Percentiles rank a stretch among this genome's conserved stretches.
Evolutionary conservation across 2,329 filamentous ascomycete genomes (phyloP).

Genomic region (Alternaria incomplexa): DNA sequence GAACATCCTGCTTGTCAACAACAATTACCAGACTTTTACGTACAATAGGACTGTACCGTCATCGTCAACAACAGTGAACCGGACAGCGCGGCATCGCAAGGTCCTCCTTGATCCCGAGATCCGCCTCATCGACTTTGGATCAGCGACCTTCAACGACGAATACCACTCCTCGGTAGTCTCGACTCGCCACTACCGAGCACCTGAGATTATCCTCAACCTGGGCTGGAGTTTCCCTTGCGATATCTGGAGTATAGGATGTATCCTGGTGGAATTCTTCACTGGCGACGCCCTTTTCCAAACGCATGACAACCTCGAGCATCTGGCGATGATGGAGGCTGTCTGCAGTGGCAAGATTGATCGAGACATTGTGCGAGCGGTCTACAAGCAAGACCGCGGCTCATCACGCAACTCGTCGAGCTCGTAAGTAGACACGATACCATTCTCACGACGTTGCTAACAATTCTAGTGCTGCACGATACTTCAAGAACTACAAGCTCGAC

Average conservation of each 20-base stretch:
- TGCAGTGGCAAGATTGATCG: constrained; percentile 63
- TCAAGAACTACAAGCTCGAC: constrained; percentile 63
- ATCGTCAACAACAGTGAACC: constrained; percentile 63
- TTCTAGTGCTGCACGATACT: constrained; percentile 54
- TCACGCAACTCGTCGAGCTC: constrained; percentile 61
- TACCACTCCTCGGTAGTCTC: constrained; percentile 73
- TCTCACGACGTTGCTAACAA: constrained; percentile 36
- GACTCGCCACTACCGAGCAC: constrained; percentile 69
- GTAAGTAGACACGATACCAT: constrained; percentile 50
- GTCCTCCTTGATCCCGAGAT: constrained; percentile 71
- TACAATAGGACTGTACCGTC: constrained; percentile 72
- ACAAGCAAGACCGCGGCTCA: constrained; percentile 54
- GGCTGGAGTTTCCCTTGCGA: constrained; percentile 73
- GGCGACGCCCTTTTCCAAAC: constrained; percentile 73
- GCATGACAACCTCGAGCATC: constrained; percentile 71
- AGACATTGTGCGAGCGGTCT: constrained; percentile 61
- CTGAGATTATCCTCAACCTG: constrained; percentile 71
- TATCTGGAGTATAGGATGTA: constrained; percentile 73
- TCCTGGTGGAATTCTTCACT: constrained; percentile 72
- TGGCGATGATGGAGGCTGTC: constrained; percentile 73
- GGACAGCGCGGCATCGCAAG: constrained; percentile 66
- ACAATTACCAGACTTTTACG: constrained; percentile 70
- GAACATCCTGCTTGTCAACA: constrained; percentile 70
- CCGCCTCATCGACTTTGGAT: constrained; percentile 71
- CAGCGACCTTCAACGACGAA: constrained; percentile 71